Base-by-base conservation (phyloP, 1,139 yeast genomes). In the Saccharomyces hybrid region DNA sequence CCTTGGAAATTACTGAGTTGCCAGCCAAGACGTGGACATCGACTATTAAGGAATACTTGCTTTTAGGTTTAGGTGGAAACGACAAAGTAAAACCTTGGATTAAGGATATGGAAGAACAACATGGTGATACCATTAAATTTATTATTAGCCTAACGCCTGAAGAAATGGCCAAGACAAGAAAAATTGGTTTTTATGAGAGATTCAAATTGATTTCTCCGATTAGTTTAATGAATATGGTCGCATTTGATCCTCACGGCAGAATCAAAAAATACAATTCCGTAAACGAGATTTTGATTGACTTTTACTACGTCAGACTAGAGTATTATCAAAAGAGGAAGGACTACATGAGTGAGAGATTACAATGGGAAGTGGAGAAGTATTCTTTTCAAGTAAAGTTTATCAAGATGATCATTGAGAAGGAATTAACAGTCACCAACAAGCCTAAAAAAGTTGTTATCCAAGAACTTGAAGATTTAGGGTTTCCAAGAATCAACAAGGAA, bases 1-100 rank as follows among this genome's bases (percentile, higher is more conserved):
- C 95, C 0, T 66, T 95, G 52, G 97, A 88, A 59, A 93, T 95
- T 54, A 87, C 96, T 1, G 99, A 95, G 70, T 76, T 95, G 48
- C 99, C 99, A 1, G 85, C 91, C 11, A 86, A 87, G 61, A 84
- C 88, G 66, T 95, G 99, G 99, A 93, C 96, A 1, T 81, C 87
- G 55, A 86, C 84, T 52, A 83, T 91, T 78, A 93, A 93, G 68
- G 97, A 91, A 66, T 88, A 81, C 64, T 75, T 95, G 61, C 73
- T 89, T 57, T 79, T 81, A 52, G 95, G 93, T 25, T 75, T 90
- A 54, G 75, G 79, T 46, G 97, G 96, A 27, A 79, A 75, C 55
- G 95, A 87, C 48, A 87, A 85, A 65, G 73, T 73, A 2, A 78
- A 80, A 52, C 81, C 95, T 4, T 93, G 97, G 96, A 89, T 93